Evolutionary conservation across 805 yeast species (phyloP), one percentile per base, ranked within the genome.

Genomic region (Teunomyces lycoperdinae): DNA sequence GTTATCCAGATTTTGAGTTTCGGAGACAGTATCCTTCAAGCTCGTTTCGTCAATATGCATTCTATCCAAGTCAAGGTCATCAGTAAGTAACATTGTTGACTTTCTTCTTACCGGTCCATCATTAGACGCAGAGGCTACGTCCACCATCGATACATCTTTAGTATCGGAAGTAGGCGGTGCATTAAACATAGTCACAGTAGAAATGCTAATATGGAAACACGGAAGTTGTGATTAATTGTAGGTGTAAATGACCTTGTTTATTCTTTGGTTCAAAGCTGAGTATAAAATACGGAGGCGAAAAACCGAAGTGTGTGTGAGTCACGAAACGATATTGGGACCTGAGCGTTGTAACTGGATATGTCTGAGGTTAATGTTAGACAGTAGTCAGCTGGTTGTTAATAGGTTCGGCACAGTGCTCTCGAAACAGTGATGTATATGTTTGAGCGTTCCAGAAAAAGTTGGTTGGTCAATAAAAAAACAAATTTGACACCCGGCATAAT

Each of bases 11-110:
- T 29, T 26, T 24, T 20, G 41, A 3, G 13, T 11, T n/a, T 26
- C 41, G 30, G 41, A 38, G 24, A 11, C 13, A 9, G 41, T n/a
- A 30, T 48, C 49, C 28, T 61, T 66, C 11, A 56, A 56, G 17
- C 58, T 62, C 26, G 63, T 60, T 13, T 67, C 58, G 38, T 70
- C 74, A 36, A 75, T 66, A 50, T 77, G 77, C 58, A 74, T 68
- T 49, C 71, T 76, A 44, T 80, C 85, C 52, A 70, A 69, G 31
- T 82, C 87, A 39, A 74, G 73, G 32, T 86, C 92, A 50, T 85
- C 90, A 0, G 85, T 80, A 35, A 88, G 75, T 11, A 87, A 81
- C 45, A 87, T 57, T 0, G 94, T 86, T 2, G 91, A 84, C 63
- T 84, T 85, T 53, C 89, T 74, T 56, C 88, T 74, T 7, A 51